Evolutionary conservation across 345 rosid genomes (phyloP).

Genomic region (Lumnitzera littorea): DNA sequence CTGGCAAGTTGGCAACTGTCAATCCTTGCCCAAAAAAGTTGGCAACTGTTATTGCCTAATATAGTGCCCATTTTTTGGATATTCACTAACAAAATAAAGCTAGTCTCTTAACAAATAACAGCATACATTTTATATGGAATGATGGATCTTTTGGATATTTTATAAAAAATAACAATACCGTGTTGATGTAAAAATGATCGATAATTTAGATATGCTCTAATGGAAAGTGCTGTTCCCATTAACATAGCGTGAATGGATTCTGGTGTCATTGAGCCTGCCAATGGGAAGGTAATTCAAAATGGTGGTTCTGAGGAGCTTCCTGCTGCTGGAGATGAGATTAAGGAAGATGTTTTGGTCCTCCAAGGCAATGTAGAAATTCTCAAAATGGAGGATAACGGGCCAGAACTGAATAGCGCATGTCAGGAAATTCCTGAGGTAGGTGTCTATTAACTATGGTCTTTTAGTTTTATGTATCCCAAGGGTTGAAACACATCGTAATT

Average conservation of each 20-base stretch:
- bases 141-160: too few relatives aligned
- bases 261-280: slow-evolving; percentile 21
- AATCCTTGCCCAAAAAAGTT: neutral
- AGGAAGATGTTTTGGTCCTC: slow-evolving; percentile 16
- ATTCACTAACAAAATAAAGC: neutral
- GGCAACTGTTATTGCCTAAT: neutral
- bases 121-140: too few relatives aligned
- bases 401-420: slow-evolving; percentile 17
- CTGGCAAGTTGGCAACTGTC: neutral
- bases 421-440: slow-evolving; percentile 36
- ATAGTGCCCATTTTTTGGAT: neutral
- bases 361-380: slow-evolving; percentile 25
- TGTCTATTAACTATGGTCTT: slow-evolving; percentile 7
- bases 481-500: too few relatives aligned
- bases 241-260: slow-evolving; percentile 40
- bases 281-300: slow-evolving; percentile 50
- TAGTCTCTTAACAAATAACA: neutral
- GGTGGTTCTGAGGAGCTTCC: slow-evolving; percentile 34
- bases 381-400: slow-evolving; percentile 27
- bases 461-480: neutral
- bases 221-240: neutral
- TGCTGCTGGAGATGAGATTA: slow-evolving; percentile 24
- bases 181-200: too few relatives aligned
- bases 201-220: too few relatives aligned
- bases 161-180: too few relatives aligned